Evolutionary conservation across 2,329 filamentous ascomycete genomes (phyloP).

Genomic region (Clonostachys rhizophaga): DNA sequence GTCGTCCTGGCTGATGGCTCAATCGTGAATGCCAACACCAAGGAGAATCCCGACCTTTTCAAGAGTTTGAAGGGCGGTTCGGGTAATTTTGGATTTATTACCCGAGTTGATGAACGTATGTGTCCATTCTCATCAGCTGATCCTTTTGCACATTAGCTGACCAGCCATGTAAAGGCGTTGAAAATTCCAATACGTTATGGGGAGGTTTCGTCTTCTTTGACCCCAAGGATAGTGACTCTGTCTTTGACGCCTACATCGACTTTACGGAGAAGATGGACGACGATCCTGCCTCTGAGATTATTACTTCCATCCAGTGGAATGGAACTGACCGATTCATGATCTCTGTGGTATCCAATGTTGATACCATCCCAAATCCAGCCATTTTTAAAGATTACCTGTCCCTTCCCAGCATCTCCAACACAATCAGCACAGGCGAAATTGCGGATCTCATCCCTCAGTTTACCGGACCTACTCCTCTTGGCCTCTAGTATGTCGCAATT

Average conservation of each 20-base stretch:
- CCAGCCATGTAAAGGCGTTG: conserved; percentile 14
- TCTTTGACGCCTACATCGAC: conserved; percentile 22
- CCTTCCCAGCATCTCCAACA: background rate
- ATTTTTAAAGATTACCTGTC: conserved; percentile 5
- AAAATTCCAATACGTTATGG: conserved; percentile 18
- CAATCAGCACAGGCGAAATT: background rate
- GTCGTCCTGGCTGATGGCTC: conserved; percentile 33
- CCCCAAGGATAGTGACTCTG: conserved; percentile 8
- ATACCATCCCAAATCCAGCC: conserved; percentile 2
- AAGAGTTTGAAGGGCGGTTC: conserved; percentile 36
- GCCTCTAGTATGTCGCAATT: background rate
- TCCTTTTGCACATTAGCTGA: conserved; percentile 7
- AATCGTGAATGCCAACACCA: conserved; percentile 29
- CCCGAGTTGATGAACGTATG: conserved; percentile 14
- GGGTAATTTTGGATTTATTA: conserved; percentile 32
- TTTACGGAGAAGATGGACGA: conserved; percentile 15
- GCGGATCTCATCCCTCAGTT: background rate
- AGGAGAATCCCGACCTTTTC: conserved; percentile 31
- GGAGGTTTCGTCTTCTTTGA: conserved; percentile 20
- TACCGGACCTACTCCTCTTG: background rate
- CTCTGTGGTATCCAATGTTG: conserved; percentile 7
- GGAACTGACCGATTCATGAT: background rate
- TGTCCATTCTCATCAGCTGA: background rate
- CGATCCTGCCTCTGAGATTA: conserved; percentile 9
- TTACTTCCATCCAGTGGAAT: conserved; percentile 6